These are phyloP conservation scores for Thalia dealbata DNA, from an alignment of 176 grass and related monocot genomes.

Conservation along the genomic window DNA sequence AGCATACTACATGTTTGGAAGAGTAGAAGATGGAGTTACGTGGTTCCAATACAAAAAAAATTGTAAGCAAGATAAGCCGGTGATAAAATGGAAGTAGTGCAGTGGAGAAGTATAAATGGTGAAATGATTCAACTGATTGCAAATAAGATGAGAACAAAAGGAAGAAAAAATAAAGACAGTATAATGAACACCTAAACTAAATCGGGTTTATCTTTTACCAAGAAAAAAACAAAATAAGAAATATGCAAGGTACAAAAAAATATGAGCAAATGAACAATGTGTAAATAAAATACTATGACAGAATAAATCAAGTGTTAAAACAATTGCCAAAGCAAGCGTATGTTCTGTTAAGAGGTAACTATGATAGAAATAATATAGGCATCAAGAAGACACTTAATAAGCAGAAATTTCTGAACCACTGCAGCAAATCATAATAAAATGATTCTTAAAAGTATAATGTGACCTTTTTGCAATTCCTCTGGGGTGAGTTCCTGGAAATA, in stretches of 20 bases:
- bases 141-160: too few relatives aligned
- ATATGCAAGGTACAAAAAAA: neutral
- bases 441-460: neutral
- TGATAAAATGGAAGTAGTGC: too few relatives aligned
- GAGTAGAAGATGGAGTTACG: neutral
- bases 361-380: neutral
- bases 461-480: constrained; percentile 68
- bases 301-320: neutral
- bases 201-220: neutral
- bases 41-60: too few relatives aligned
- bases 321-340: too few relatives aligned
- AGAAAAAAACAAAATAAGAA: neutral
- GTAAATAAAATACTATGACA: neutral
- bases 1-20: neutral
- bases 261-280: too few relatives aligned
- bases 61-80: too few relatives aligned
- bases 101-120: too few relatives aligned
- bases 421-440: neutral
- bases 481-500: constrained; percentile 49
- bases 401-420: neutral
- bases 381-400: neutral
- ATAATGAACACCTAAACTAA: neutral
- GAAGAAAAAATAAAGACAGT: too few relatives aligned
- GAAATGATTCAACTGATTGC: too few relatives aligned
- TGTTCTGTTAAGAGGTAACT: too few relatives aligned